Evolutionary conservation across 441 rosid genomes (phyloP), one percentile per base, ranked within the genome.

Genomic region (Biscutella laevigata): DNA sequence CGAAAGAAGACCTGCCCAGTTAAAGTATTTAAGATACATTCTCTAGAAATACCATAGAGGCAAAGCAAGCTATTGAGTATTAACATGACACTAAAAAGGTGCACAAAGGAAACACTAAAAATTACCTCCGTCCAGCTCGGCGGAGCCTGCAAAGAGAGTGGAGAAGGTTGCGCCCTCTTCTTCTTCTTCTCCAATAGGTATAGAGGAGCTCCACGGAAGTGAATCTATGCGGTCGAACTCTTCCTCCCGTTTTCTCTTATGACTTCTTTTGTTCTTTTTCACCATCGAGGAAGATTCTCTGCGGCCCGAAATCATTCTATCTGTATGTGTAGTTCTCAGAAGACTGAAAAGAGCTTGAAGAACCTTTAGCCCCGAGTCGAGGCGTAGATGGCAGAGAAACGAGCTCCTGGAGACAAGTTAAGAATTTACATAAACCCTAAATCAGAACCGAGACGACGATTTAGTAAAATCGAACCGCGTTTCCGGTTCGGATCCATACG

Each of bases 91-190:
- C 20, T 17, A 17, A 17, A 17, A 17, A 17, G 3, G 3, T 17
- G 10, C 19, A 35, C 32, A 47, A 21, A 55, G 38, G 33, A 30
- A 54, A 10, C 19, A 53, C 13, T 27, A 38, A 25, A 6, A 6
- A 8, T 39, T 50, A 91, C 98, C 98, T 80, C 98, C 96, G 54
- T 82, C 94, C 41, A 82, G 87, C 63, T 85, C 82, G 47, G 71
- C 76, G 34, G 83, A 76, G 15, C 96, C 88, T 10, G 49, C 53
- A 45, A 83, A 72, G 39, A 73, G 74, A 35, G 90, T 70, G 57
- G 94, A 68, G 68, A 84, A 77, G 9, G 74, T 59, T 56, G 71
- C 72, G 4, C 62, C 67, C 14, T 76, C 84, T 22, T 65, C 67
- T 37, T 65, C 67, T 37, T 76, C 84, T 46, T 66, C 77, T 13